phyloP scores from a whole-genome alignment of 169 alveolate species.

The Cryptosporidium bovis region DNA sequence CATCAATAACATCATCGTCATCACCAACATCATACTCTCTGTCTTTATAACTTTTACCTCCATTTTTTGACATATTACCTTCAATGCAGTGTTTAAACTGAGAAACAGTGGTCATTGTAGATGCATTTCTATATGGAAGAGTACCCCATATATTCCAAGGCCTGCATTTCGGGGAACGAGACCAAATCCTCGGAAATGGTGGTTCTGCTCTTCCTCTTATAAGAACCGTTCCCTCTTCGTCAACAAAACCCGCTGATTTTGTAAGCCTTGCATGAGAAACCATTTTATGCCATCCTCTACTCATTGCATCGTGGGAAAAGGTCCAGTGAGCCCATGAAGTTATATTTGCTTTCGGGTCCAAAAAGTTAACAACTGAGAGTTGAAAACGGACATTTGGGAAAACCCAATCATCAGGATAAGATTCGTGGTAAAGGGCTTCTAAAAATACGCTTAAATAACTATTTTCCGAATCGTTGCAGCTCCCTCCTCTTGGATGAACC shows the following conservation, averaged over 20 bases:
- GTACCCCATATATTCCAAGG: conserved; percentile 89
- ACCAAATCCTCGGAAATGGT: conserved; percentile 89
- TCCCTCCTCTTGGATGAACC: conserved; percentile 91
- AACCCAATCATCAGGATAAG: conserved; percentile 92
- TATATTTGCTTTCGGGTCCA: conserved; percentile 88
- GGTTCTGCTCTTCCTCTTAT: conserved; percentile 92
- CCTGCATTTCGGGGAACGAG: conserved; percentile 83
- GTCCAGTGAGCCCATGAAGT: conserved; percentile 94
- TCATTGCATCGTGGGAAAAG: conserved; percentile 88
- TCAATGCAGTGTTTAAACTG: conserved; percentile 23
- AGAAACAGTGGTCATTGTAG: conserved; percentile 8
- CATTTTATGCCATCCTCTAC: conserved; percentile 94
- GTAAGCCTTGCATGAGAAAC: conserved; percentile 88
- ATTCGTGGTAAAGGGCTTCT: conserved; percentile 90
- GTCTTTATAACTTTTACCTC: too few species aligned
- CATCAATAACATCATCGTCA: too few species aligned
- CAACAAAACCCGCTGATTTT: conserved; percentile 88
- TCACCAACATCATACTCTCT: too few species aligned
- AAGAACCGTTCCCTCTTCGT: conserved; percentile 89
- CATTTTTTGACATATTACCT: background rate
- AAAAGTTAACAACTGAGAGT: conserved; percentile 88
- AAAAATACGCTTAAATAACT: conserved; percentile 88
- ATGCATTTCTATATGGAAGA: conserved; percentile 78
- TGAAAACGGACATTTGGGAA: conserved; percentile 92
- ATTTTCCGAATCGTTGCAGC: conserved; percentile 88